Percentiles rank a stretch among this genome's conserved stretches.
phyloP scores from a whole-genome alignment of 768 basidiomycete genomes.

The Panellus pusillus region DNA sequence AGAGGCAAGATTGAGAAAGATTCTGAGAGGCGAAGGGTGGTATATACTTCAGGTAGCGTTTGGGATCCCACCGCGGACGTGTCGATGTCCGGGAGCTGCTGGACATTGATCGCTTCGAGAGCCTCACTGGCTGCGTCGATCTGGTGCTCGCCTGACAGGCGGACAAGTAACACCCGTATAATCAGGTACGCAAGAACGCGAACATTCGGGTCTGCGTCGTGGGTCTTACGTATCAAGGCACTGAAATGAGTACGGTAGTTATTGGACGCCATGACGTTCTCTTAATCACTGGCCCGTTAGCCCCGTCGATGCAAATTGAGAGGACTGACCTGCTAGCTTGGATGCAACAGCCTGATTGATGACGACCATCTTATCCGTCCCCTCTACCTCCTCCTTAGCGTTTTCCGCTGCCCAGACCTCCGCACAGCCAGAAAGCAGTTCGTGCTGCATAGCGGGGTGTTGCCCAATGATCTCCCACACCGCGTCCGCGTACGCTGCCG shows the following conservation, averaged over 20 bases:
- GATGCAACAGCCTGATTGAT: slow-evolving; percentile 56
- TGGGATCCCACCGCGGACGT: slow-evolving; percentile 33
- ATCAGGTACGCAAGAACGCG: slow-evolving; percentile 62
- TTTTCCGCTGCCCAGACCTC: slow-evolving; percentile 39
- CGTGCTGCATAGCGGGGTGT: slow-evolving; percentile 27
- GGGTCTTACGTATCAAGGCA: slow-evolving; percentile 52
- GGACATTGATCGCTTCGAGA: slow-evolving; percentile 46
- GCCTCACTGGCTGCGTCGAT: slow-evolving; percentile 52
- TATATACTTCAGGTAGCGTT: slow-evolving; percentile 34
- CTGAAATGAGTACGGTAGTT: slow-evolving; percentile 43
- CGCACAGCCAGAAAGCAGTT: slow-evolving; percentile 59
- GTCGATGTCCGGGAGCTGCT: slow-evolving; percentile 46
- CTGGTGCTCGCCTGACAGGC: slow-evolving; percentile 58
- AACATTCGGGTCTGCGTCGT: slow-evolving; percentile 49
- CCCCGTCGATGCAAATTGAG: too few species aligned
- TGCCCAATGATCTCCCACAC: slow-evolving; percentile 72
- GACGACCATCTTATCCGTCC: slow-evolving; percentile 3
- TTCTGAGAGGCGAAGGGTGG: neutral
- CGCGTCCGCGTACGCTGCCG: slow-evolving; percentile 63
- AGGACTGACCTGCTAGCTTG: slow-evolving; percentile 63
- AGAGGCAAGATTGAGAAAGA: neutral
- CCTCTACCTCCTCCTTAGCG: slow-evolving; percentile 31
- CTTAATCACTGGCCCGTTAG: slow-evolving; percentile 32
- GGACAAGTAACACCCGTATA: slow-evolving; percentile 57
- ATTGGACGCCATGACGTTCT: slow-evolving; percentile 61